Percentiles rank a stretch among this genome's conserved stretches.
Conservation (phyloP, 129 eudicot species). For the Sambucus nigra region DNA sequence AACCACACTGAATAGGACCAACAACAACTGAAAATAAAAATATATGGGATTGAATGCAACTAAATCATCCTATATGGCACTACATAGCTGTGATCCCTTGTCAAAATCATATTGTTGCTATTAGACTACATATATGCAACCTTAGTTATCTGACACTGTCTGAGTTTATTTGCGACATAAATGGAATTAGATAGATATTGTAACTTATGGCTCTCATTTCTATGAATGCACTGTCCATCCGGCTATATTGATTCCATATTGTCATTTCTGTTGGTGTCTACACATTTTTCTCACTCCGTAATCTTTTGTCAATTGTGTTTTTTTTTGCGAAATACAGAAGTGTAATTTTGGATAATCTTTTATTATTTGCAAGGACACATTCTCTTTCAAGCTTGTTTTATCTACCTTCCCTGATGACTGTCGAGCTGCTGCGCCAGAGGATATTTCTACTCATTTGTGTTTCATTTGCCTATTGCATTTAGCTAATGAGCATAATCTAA, state of each 20-base stretch:
- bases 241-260: neutral
- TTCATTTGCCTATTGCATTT: conserved; percentile 49
- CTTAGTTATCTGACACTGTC: no score
- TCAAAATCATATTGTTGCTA: no score
- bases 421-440: conserved; percentile 26
- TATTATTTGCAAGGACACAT: conserved; percentile 8
- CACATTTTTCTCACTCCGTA: neutral
- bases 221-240: neutral
- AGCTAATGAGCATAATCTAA: conserved; percentile 46
- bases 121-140: no score
- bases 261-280: neutral
- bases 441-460: conserved; percentile 47
- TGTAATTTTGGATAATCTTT: neutral
- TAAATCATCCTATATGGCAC: no score
- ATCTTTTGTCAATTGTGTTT: no score
- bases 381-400: conserved; percentile 35
- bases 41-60: no score
- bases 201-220: no score
- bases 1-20: no score
- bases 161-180: no score
- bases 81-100: no score
- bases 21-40: no score
- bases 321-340: neutral
- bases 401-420: conserved; percentile 33
- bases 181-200: no score